A percentile compares a stretch with the other conserved stretches of the same genome.
These are phyloP conservation scores for Fusarium circinatum DNA, from an alignment of 2,329 filamentous ascomycete genomes.

Conservation along the genomic window DNA sequence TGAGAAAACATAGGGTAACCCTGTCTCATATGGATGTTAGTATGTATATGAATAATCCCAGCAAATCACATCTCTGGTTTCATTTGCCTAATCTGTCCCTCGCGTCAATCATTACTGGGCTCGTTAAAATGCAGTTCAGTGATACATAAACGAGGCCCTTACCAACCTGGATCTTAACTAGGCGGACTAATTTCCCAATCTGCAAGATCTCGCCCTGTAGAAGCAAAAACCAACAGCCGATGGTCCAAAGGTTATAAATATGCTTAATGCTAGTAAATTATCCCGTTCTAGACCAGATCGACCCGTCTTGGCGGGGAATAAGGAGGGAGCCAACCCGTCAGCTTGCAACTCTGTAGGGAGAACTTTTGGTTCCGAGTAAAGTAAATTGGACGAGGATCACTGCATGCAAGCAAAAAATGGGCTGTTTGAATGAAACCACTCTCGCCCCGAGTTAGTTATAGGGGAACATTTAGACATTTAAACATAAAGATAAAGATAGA, in stretches of 20 bases:
- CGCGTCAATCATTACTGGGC: background rate
- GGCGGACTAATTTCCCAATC: slow-evolving; percentile 11
- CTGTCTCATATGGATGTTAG: background rate
- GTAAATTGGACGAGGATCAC: slow-evolving; percentile 19
- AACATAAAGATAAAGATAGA: slow-evolving; percentile 15
- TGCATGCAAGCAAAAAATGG: background rate
- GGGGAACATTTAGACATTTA: background rate
- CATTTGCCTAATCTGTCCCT: slow-evolving; percentile 1
- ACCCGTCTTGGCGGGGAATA: slow-evolving; percentile 13
- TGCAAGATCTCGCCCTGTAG: background rate
- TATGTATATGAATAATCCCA: too few relatives aligned
- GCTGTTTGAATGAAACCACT: background rate
- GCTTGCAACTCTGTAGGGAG: slow-evolving; percentile 6
- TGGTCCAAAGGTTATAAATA: slow-evolving; percentile 5
- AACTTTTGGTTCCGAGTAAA: slow-evolving; percentile 23
- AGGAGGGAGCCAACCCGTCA: slow-evolving; percentile 13
- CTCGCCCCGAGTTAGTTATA: background rate
- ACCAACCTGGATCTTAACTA: background rate
- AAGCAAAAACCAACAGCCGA: background rate
- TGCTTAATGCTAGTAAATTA: slow-evolving; percentile 10
- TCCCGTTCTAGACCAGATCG: slow-evolving; percentile 24
- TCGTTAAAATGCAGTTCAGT: slow-evolving; percentile 1
- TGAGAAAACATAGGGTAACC: background rate
- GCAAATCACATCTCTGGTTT: background rate
- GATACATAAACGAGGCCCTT: background rate